These are phyloP conservation scores for Verticillium nonalfalfae DNA, from an alignment of 2,329 filamentous ascomycete genomes.

Conservation along the genomic window DNA sequence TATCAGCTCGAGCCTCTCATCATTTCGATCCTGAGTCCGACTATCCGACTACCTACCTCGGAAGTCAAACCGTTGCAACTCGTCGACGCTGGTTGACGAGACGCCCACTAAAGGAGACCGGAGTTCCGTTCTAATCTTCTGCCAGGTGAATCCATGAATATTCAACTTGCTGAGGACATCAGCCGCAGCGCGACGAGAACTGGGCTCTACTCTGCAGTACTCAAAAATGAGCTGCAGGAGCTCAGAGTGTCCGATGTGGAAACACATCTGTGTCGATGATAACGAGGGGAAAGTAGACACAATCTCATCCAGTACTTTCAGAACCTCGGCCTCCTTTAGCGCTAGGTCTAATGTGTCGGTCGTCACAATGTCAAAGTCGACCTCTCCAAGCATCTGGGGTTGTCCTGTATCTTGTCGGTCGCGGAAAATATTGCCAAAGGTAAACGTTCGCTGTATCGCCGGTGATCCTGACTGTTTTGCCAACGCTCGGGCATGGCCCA, in stretches of 20 bases:
- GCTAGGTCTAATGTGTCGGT: constrained; percentile 74
- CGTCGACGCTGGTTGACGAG: constrained; percentile 83
- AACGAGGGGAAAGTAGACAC: constrained; percentile 73
- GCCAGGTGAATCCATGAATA: constrained; percentile 72
- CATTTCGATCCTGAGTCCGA: not conserved
- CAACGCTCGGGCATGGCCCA: constrained; percentile 80
- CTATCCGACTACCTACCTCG: constrained; percentile 46
- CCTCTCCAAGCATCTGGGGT: constrained; percentile 77
- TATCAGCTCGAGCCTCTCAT: not conserved
- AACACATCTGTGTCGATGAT: constrained; percentile 68
- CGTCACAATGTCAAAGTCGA: constrained; percentile 95
- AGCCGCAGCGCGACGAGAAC: constrained; percentile 66
- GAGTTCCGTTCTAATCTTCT: constrained; percentile 75
- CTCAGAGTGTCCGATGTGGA: constrained; percentile 84
- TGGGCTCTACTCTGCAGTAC: constrained; percentile 70
- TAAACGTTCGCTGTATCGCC: constrained; percentile 68
- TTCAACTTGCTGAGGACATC: constrained; percentile 85
- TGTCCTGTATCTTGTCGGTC: constrained; percentile 74
- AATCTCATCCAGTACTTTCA: constrained; percentile 93
- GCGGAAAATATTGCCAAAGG: constrained; percentile 83
- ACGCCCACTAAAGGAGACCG: constrained; percentile 76
- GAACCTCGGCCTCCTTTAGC: constrained; percentile 84
- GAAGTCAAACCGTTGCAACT: constrained; percentile 87
- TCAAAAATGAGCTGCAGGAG: constrained; percentile 85
- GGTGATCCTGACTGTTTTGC: constrained; percentile 60